phyloP scores from a whole-genome alignment of 306 rosid species.

The Cucurbita ficifolia region DNA sequence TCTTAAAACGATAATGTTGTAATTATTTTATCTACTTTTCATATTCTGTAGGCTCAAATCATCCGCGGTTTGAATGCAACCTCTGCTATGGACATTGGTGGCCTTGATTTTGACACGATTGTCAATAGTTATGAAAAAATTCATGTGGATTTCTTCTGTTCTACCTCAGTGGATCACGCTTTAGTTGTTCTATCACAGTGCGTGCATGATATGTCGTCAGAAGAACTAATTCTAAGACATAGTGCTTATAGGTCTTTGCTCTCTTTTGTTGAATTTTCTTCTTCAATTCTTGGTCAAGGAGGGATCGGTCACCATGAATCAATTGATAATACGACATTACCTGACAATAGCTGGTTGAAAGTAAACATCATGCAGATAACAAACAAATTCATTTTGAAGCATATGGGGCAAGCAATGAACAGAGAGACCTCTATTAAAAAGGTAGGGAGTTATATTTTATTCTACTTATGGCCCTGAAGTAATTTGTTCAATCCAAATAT shows the following conservation, averaged over 20 bases:
- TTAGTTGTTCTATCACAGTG: slow-evolving; percentile 73
- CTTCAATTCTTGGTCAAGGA: slow-evolving; percentile 30
- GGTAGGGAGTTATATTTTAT: slow-evolving; percentile 25
- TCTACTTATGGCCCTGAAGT: background rate
- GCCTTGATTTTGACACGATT: slow-evolving; percentile 58
- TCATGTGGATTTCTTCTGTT: slow-evolving; percentile 38
- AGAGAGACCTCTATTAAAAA: slow-evolving; percentile 36
- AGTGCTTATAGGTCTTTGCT: slow-evolving; percentile 49
- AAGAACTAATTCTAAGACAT: slow-evolving; percentile 47
- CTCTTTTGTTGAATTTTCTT: slow-evolving; percentile 67
- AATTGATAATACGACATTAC: slow-evolving; percentile 9
- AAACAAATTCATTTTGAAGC: slow-evolving; percentile 64
- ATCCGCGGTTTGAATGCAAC: slow-evolving; percentile 58
- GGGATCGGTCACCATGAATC: slow-evolving; percentile 21
- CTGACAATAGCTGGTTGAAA: slow-evolving; percentile 42
- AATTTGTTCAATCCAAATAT: background rate
- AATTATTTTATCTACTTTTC: background rate
- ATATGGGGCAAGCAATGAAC: slow-evolving; percentile 69
- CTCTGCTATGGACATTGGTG: slow-evolving; percentile 50
- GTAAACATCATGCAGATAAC: slow-evolving; percentile 33
- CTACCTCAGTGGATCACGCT: slow-evolving; percentile 41
- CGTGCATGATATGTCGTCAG: slow-evolving; percentile 78
- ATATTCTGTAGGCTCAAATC: slow-evolving; percentile 49
- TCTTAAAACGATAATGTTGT: slow-evolving; percentile 1
- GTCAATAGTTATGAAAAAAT: slow-evolving; percentile 42